Base-by-base conservation (phyloP, 495 filamentous ascomycete species). In the Penicillium fimorum region DNA sequence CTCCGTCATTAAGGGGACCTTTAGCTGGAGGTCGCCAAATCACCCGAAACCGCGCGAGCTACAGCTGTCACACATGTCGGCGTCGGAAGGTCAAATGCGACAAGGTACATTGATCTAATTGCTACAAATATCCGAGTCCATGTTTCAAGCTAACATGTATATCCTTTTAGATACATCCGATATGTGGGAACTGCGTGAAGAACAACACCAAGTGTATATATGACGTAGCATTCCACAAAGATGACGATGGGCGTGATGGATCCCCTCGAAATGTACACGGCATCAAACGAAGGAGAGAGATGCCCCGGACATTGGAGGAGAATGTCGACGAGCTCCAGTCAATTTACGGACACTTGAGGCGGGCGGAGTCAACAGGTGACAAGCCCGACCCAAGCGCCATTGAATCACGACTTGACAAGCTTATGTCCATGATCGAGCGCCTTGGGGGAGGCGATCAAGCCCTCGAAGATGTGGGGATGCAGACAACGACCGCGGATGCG, bases 31-130 rank as follows among this genome's bases (percentile, higher is more conserved):
- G 64, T 46, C 73, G 74, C 46, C 76, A 78, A 55, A 79, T 79
- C 41, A 79, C 77, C 25, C 73, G 77, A 3, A 79, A 77, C 47
- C 75, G 77, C 53, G 68, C 75, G 29, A 78, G 76, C 56, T 79
- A 79, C 57, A 79, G 76, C 57, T 79, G 77, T 58, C 76, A 79
- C 61, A 74, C 69, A 0, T 79, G 77, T 67, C 75, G 77, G 47
- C 64, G 74, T 46, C 67, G 77, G 30, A 79, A 79, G 52, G 75
- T 79, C 27, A 77, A 76, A 65, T 77, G 74, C 46, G 69, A 77
- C 61, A 78, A 76, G 66, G 73, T 75, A 67, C 40, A 11, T 35
- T 25, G n/a, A 52, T 29, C 0, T 17, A 6, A 12, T 20, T 10
- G 9, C 20, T 4, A 5, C 12, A 3, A 4, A 33, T 9, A 2